These are phyloP conservation scores for Clausena lansium DNA, from an alignment of 345 rosid species.

Conservation along the genomic window DNA sequence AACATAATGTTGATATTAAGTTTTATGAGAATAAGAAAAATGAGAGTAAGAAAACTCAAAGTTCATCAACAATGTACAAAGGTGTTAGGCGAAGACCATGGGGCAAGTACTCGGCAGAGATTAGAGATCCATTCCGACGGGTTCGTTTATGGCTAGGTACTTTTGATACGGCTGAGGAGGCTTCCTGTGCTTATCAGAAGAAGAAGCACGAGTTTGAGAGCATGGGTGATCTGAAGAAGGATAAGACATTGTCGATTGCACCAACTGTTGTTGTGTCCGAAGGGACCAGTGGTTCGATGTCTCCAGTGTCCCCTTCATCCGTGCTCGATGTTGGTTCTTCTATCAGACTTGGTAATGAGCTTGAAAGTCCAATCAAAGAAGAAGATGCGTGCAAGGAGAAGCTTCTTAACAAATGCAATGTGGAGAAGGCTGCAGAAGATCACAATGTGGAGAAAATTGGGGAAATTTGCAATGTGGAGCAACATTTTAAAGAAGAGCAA, in stretches of 20 bases:
- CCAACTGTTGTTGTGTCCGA: neutral
- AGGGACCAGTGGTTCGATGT: constrained; percentile 6
- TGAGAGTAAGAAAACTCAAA: constrained; percentile 9
- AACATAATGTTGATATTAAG: neutral
- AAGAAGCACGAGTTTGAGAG: constrained; percentile 42
- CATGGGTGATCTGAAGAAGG: constrained; percentile 10
- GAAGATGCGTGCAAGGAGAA: neutral
- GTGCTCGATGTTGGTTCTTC: constrained; percentile 40
- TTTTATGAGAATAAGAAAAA: neutral
- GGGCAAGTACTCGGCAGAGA: constrained; percentile 53
- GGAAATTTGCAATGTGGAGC: neutral
- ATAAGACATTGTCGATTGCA: neutral
- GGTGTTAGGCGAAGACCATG: constrained; percentile 55
- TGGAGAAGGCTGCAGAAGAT: neutral
- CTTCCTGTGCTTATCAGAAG: constrained; percentile 39
- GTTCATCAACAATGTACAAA: constrained; percentile 19
- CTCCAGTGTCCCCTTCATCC: constrained; percentile 42
- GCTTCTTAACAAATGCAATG: constrained; percentile 9
- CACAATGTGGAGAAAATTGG: neutral
- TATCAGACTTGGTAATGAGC: constrained; percentile 2
- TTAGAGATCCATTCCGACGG: constrained; percentile 44
- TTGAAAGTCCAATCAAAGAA: neutral
- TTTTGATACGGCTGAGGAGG: constrained; percentile 46
- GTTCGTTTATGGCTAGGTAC: constrained; percentile 59
- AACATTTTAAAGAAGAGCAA: constrained; percentile 5